Evolutionary conservation across 2,329 filamentous ascomycete genomes (phyloP).

Genomic region (Alternaria brassicicola): DNA sequence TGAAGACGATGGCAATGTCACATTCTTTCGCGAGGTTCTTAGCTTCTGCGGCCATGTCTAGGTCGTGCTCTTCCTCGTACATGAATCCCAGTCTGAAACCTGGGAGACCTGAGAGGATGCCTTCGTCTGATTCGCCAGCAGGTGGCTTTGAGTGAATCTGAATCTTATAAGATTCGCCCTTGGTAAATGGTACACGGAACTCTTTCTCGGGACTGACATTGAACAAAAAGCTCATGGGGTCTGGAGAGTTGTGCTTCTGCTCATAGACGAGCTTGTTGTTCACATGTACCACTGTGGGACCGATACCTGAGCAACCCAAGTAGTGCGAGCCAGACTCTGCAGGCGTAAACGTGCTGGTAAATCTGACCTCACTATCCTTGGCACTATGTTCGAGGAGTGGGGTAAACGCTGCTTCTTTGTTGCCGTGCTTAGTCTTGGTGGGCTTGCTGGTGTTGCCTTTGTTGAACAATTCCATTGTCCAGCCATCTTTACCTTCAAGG

Average conservation of each 20-base stretch:
- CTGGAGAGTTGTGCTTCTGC: slow-evolving; percentile 58
- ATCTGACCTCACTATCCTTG: slow-evolving; percentile 32
- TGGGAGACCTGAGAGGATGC: slow-evolving; percentile 39
- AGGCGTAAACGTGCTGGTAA: slow-evolving; percentile 35
- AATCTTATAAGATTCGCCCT: slow-evolving; percentile 65
- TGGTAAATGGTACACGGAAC: slow-evolving; percentile 63
- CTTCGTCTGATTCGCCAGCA: slow-evolving; percentile 48
- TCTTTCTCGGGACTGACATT: slow-evolving; percentile 68
- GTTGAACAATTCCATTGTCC: slow-evolving; percentile 40
- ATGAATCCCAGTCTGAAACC: slow-evolving; percentile 46
- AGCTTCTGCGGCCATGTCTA: slow-evolving; percentile 36
- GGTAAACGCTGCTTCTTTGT: slow-evolving; percentile 35
- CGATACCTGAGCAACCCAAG: slow-evolving; percentile 43
- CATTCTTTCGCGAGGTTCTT: slow-evolving; percentile 34
- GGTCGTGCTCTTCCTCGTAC: slow-evolving; percentile 37
- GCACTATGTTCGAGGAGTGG: slow-evolving; percentile 31
- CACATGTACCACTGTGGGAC: slow-evolving; percentile 38
- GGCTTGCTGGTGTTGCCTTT: slow-evolving; percentile 30
- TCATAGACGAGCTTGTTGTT: slow-evolving; percentile 38
- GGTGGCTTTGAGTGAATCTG: slow-evolving; percentile 65
- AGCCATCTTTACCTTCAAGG: slow-evolving; percentile 36
- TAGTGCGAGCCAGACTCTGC: slow-evolving; percentile 39
- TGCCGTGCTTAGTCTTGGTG: slow-evolving; percentile 27
- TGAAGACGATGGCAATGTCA: slow-evolving; percentile 43
- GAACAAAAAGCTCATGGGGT: slow-evolving; percentile 70